phyloP scores from a whole-genome alignment of 1,284 basidiomycete species.

The Singerocomus inundabilis region DNA sequence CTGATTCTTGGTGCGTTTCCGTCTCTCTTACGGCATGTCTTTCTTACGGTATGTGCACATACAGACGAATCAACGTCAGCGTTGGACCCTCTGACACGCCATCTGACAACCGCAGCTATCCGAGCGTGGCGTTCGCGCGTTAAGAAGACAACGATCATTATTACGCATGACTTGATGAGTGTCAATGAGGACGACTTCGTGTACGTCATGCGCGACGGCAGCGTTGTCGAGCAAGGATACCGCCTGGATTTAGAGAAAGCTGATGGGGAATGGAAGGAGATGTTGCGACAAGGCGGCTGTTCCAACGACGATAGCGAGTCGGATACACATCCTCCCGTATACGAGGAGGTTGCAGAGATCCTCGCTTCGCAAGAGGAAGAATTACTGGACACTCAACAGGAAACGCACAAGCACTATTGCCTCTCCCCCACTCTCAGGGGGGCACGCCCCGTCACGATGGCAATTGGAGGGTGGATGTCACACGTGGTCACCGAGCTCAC shows the following conservation, averaged over 20 bases:
- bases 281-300: conserved; percentile 48
- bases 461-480: conserved; percentile 73
- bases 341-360: conserved; percentile 42
- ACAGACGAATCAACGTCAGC: conserved; percentile 96
- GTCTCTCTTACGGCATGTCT: conserved; percentile 1
- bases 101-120: conserved; percentile 88
- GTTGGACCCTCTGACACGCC: conserved; percentile 84
- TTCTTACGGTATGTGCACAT: conserved; percentile 2
- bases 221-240: conserved; percentile 88
- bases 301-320: conserved; percentile 37
- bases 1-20: conserved; percentile 80
- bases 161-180: conserved; percentile 93
- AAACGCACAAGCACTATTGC: conserved; percentile 26
- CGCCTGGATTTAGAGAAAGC: conserved; percentile 64
- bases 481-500: conserved; percentile 72
- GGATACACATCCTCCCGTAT: conserved; percentile 36
- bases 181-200: conserved; percentile 81
- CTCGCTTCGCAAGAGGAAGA: conserved; percentile 39
- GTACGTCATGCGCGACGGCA: conserved; percentile 85
- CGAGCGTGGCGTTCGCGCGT: conserved; percentile 61
- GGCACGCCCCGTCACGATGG: conserved; percentile 32
- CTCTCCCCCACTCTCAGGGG: conserved; percentile 25
- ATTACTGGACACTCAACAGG: conserved; percentile 31
- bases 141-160: conserved; percentile 91
- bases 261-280: conserved; percentile 53